phyloP scores from a whole-genome alignment of 495 filamentous ascomycete genomes.

The Penicillium steckii region DNA sequence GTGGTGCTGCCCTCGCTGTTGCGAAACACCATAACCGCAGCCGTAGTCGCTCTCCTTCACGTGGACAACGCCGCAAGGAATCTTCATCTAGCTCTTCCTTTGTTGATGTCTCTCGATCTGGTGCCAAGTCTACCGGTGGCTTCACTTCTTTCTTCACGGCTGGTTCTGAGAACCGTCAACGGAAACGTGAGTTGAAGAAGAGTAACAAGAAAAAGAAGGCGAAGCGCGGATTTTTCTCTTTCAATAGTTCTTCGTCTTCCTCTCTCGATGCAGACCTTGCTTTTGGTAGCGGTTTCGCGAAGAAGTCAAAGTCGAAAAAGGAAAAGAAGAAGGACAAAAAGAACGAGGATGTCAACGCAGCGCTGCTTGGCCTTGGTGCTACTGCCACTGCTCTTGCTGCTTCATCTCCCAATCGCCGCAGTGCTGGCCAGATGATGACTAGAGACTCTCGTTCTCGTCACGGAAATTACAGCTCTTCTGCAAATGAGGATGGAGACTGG shows the following conservation, averaged over 20 bases:
- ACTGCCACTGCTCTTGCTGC: slow-evolving; percentile 57
- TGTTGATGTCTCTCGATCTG: slow-evolving; percentile 30
- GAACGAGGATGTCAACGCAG: slow-evolving; percentile 50
- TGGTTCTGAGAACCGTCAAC: slow-evolving; percentile 45
- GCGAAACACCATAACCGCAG: slow-evolving; percentile 29
- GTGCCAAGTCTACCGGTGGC: slow-evolving; percentile 28
- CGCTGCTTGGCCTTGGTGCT: slow-evolving; percentile 54
- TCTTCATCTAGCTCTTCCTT: slow-evolving; percentile 38
- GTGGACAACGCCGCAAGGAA: slow-evolving; percentile 28
- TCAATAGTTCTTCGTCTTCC: slow-evolving; percentile 59
- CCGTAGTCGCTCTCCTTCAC: slow-evolving; percentile 33
- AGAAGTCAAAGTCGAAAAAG: slow-evolving; percentile 35
- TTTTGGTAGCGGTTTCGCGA: slow-evolving; percentile 40
- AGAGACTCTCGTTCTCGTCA: slow-evolving; percentile 36
- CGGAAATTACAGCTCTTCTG: slow-evolving; percentile 31
- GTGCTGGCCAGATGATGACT: slow-evolving; percentile 41
- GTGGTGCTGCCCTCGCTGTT: slow-evolving; percentile 36
- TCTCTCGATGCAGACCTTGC: slow-evolving; percentile 56
- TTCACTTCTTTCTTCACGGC: slow-evolving; percentile 50
- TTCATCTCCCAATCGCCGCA: slow-evolving; percentile 29
- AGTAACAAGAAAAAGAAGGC: slow-evolving; percentile 7
- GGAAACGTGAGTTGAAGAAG: slow-evolving; percentile 40
- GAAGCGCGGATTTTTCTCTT: slow-evolving; percentile 56
- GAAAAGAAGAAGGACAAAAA: slow-evolving; percentile 42
- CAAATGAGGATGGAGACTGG: slow-evolving; percentile 57